phyloP scores from a whole-genome alignment of 495 filamentous ascomycete genomes.

The Aspergillus homomorphus region DNA sequence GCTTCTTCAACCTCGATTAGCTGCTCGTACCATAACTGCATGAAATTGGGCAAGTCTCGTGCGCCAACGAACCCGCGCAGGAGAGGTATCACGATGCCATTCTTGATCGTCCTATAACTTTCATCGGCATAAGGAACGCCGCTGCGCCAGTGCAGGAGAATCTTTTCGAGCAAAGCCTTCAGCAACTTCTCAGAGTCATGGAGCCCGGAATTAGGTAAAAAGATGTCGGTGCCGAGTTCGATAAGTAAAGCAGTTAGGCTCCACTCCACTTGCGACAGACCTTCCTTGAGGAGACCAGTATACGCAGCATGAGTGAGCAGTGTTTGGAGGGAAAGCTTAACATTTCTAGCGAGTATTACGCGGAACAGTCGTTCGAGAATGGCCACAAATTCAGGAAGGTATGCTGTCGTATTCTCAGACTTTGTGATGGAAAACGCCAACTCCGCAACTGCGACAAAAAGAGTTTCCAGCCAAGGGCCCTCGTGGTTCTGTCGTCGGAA shows the following conservation, averaged over 20 bases:
- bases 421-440: slow-evolving; percentile 42
- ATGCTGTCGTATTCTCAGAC: slow-evolving; percentile 28
- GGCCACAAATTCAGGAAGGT: slow-evolving; percentile 32
- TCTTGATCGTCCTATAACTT: slow-evolving; percentile 34
- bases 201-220: slow-evolving; percentile 54
- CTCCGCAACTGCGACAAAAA: slow-evolving; percentile 57
- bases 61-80: slow-evolving; percentile 60
- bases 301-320: slow-evolving; percentile 42
- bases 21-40: slow-evolving; percentile 63
- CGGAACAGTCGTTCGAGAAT: slow-evolving; percentile 42
- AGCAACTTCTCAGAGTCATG: slow-evolving; percentile 40
- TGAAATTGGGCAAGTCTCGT: slow-evolving; percentile 63
- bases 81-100: slow-evolving; percentile 52
- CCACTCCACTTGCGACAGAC: slow-evolving; percentile 53
- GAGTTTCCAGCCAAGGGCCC: slow-evolving; percentile 61
- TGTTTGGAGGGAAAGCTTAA: slow-evolving; percentile 44
- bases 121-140: slow-evolving; percentile 8
- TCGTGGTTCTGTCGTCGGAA: slow-evolving; percentile 56
- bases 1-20: slow-evolving; percentile 47
- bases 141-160: slow-evolving; percentile 37
- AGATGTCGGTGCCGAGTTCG: slow-evolving; percentile 66
- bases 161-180: slow-evolving; percentile 40
- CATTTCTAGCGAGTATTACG: slow-evolving; percentile 39
- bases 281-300: slow-evolving; percentile 42
- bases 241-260: slow-evolving; percentile 57